Evolutionary conservation across 2,329 filamentous ascomycete genomes (phyloP).

Genomic region (Neophaeococcomyces mojaviensis): DNA sequence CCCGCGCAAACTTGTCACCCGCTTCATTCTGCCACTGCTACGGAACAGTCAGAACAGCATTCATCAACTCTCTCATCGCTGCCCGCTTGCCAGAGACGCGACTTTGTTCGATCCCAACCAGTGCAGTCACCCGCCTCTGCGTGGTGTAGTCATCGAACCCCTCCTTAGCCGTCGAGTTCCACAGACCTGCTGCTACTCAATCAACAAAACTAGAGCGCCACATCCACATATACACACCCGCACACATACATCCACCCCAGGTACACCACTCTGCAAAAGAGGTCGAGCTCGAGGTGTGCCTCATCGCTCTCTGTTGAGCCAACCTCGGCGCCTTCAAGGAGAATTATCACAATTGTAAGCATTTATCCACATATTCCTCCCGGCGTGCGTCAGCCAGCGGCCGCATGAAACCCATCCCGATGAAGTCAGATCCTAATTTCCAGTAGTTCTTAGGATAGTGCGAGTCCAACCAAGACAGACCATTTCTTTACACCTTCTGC

Average conservation of each 20-base stretch:
- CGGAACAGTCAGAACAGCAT: not conserved
- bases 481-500: not conserved
- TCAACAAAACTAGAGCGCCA: conserved; percentile 3
- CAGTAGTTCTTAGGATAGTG: conserved; percentile 5
- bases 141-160: not conserved
- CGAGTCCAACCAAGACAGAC: not conserved
- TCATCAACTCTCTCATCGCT: not conserved
- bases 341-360: conserved; percentile 4
- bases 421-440: not conserved
- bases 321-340: not conserved
- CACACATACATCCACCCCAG: too few species aligned
- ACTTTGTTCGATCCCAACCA: not conserved
- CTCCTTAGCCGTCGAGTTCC: conserved; percentile 6
- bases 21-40: conserved; percentile 5
- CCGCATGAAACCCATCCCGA: not conserved
- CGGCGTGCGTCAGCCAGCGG: not conserved
- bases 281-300: not conserved
- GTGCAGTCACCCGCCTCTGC: not conserved
- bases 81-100: not conserved
- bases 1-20: conserved; percentile 7
- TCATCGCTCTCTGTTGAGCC: conserved; percentile 1
- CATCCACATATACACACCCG: conserved; percentile 1
- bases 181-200: not conserved
- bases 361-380: not conserved
- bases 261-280: not conserved